Percentiles rank a stretch among this genome's conserved stretches.
phyloP scores from a whole-genome alignment of 1,284 basidiomycete species.

The Caloboletus firmus region DNA sequence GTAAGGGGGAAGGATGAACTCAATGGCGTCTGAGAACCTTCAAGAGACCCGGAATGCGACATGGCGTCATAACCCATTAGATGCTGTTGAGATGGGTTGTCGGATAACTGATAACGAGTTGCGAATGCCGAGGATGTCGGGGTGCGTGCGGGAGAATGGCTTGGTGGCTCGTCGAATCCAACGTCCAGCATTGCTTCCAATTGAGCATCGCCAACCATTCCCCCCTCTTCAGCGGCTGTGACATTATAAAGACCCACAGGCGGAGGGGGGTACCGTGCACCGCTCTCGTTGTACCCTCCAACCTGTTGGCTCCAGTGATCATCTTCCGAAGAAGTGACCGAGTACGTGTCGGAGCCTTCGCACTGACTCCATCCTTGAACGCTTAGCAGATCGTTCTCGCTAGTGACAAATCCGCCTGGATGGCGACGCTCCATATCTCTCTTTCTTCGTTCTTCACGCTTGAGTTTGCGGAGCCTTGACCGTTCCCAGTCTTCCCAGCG shows the following conservation, averaged over 20 bases:
- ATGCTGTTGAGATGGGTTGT: slow-evolving; percentile 47
- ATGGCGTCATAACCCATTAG: slow-evolving; percentile 56
- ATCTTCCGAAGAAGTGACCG: slow-evolving; percentile 84
- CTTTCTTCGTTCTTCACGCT: slow-evolving; percentile 84
- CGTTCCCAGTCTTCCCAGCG: slow-evolving; percentile 99
- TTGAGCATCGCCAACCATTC: slow-evolving; percentile 71
- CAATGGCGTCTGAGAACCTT: slow-evolving; percentile 35
- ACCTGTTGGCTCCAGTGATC: slow-evolving; percentile 91
- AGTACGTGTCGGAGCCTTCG: slow-evolving; percentile 73
- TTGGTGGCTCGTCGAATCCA: slow-evolving; percentile 69
- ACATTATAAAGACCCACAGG: slow-evolving; percentile 66
- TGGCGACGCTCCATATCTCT: slow-evolving; percentile 77
- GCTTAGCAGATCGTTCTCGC: slow-evolving; percentile 59
- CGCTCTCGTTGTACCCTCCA: slow-evolving; percentile 86
- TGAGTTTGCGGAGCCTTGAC: slow-evolving; percentile 89
- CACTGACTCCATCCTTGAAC: slow-evolving; percentile 63
- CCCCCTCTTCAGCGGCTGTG: slow-evolving; percentile 40
- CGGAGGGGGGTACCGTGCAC: slow-evolving; percentile 75
- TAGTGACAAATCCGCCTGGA: slow-evolving; percentile 62
- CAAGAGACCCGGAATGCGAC: slow-evolving; percentile 50
- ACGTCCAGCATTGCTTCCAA: slow-evolving; percentile 86
- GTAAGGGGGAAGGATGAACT: slow-evolving; percentile 51
- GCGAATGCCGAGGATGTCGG: slow-evolving; percentile 40
- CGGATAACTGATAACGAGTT: slow-evolving; percentile 61
- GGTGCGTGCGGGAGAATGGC: slow-evolving; percentile 40